phyloP scores from a whole-genome alignment of 2,329 filamentous ascomycete species.

The Beauveria scarabaeidicola region DNA sequence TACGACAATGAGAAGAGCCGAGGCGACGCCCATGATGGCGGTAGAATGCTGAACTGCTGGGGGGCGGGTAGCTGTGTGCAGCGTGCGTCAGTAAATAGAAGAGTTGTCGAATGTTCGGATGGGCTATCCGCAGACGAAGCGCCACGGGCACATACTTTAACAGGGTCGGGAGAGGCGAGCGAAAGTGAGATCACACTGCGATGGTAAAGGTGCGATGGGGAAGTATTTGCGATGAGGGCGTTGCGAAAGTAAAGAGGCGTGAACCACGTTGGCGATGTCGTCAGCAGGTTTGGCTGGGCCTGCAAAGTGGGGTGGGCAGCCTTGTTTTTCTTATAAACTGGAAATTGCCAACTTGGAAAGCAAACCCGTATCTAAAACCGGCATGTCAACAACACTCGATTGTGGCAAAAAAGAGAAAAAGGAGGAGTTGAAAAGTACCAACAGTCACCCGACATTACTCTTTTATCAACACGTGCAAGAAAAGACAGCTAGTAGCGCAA shows the following conservation, averaged over 20 bases:
- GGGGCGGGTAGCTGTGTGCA: not conserved
- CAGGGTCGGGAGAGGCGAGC: not conserved
- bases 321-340: constrained; percentile 6
- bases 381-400: no score
- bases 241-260: not conserved
- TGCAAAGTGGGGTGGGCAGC: not conserved
- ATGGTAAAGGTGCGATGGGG: not conserved
- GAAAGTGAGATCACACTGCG: not conserved
- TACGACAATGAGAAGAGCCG: constrained; percentile 40
- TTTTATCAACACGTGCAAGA: no score
- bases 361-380: no score
- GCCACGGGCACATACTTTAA: not conserved
- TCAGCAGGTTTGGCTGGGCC: not conserved
- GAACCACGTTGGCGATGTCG: constrained; percentile 2
- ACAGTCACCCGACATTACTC: not conserved
- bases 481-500: no score
- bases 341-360: not conserved
- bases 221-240: not conserved
- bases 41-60: constrained; percentile 9
- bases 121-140: no score
- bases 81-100: not conserved
- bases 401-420: no score
- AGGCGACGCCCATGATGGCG: constrained; percentile 39
- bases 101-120: no score
- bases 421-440: no score